Evolutionary conservation across 2,329 filamentous ascomycete genomes (phyloP).

Genomic region (Cladophialophora psammophila): DNA sequence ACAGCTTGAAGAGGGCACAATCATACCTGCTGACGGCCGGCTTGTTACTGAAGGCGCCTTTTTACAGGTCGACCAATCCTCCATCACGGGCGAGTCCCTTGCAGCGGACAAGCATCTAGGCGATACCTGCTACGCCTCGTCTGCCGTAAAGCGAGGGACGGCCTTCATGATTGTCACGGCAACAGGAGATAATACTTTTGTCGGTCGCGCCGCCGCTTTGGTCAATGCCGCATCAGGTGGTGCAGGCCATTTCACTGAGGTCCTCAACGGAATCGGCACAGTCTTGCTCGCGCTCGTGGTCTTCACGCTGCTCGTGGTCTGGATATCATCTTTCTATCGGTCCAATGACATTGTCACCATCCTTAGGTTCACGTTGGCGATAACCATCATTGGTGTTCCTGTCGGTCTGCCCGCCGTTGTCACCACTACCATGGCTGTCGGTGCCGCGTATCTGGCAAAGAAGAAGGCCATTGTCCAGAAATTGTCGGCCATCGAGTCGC

Average conservation of each 20-base stretch:
- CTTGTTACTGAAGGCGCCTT: constrained; percentile 84
- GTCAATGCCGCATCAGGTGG: constrained; percentile 78
- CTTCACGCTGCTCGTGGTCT: constrained; percentile 80
- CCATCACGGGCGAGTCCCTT: constrained; percentile 90
- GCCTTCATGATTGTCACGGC: constrained; percentile 82
- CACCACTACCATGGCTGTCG: constrained; percentile 93
- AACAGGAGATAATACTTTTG: constrained; percentile 89
- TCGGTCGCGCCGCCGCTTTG: constrained; percentile 85
- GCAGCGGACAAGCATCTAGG: constrained; percentile 86
- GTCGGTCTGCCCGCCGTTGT: constrained; percentile 93
- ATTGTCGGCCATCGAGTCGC: constrained; percentile 87
- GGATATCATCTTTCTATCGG: constrained; percentile 87
- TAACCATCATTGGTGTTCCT: constrained; percentile 90
- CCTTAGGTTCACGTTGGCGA: constrained; percentile 83
- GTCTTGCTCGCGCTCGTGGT: constrained; percentile 81
- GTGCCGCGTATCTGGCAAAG: constrained; percentile 88
- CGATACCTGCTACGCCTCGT: constrained; percentile 84
- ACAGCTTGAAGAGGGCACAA: constrained; percentile 88
- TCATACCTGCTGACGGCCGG: constrained; percentile 86
- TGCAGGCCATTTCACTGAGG: constrained; percentile 87
- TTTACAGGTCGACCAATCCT: constrained; percentile 89
- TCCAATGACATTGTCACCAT: constrained; percentile 81
- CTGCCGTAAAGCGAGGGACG: constrained; percentile 88
- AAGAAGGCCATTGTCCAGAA: constrained; percentile 94
- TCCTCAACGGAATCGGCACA: constrained; percentile 85